Evolutionary conservation across 345 rosid species (phyloP).

Genomic region (Populus ilicifolia): DNA sequence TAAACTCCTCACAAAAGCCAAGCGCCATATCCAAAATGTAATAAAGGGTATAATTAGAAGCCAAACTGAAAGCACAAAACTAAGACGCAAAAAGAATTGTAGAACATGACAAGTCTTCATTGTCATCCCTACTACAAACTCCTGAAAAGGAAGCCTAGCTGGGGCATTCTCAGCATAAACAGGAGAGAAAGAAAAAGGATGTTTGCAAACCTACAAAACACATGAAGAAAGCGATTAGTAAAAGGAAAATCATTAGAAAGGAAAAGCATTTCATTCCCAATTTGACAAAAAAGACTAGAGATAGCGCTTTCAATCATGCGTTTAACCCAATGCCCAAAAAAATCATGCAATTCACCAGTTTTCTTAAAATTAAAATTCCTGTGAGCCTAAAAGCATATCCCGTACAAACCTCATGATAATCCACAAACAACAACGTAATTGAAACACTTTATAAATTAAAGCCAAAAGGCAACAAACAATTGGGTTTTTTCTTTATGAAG

Average conservation of each 20-base stretch:
- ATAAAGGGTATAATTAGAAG: constrained; percentile 92
- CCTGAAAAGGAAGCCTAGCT: constrained; percentile 96
- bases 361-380: not conserved
- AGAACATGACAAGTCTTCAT: constrained; percentile 91
- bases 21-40: constrained; percentile 93
- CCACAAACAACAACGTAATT: too few species aligned
- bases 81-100: constrained; percentile 87
- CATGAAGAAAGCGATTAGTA: not conserved
- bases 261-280: not conserved
- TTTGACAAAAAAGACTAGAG: not conserved
- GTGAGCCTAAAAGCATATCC: not conserved
- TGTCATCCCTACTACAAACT: constrained; percentile 90
- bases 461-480: not conserved
- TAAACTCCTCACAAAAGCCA: constrained; percentile 91
- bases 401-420: not conserved
- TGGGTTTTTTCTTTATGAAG: not conserved
- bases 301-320: not conserved
- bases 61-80: constrained; percentile 96
- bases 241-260: not conserved
- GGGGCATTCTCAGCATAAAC: constrained; percentile 98
- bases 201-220: constrained; percentile 78
- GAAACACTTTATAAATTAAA: not conserved
- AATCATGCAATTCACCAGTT: constrained; percentile 4
- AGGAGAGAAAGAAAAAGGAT: constrained; percentile 93
- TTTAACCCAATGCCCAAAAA: not conserved